Evolutionary conservation across 306 rosid species (phyloP), one percentile per base, ranked within the genome.

Genomic region (Biancaea sappan): DNA sequence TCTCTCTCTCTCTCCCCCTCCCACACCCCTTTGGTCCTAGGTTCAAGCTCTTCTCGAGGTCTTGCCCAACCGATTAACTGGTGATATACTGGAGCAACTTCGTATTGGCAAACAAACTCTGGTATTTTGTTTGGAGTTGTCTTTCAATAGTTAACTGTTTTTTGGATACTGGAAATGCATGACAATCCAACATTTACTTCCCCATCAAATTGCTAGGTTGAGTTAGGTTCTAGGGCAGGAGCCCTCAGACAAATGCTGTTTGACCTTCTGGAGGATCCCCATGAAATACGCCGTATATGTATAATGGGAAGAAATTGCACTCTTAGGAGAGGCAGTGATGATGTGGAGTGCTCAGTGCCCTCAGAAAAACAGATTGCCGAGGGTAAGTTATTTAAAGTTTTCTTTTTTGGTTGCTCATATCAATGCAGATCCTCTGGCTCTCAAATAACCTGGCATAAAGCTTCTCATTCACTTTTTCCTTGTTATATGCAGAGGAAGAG

Each of bases 101-200:
- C 98, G 99, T 29, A 90, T 78, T 59, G 90, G 99, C 93, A 95
- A 95, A 87, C 99, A 95, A 83, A 90, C 96, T 62, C 81, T 95
- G 98, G 99, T 94, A 90, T 35, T 58, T 31, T 78, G 44, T 63
- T 56, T 48, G 41, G 18, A 64, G 62, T 72, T 25, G 63, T 40
- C 71, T 74, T 32, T 54, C 4, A 46, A 28, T 62, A 59, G 44
- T 73, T 19, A 48, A 67, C 63, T 31, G 18, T 44, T 21, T 79
- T 65, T 72, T 43, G 56, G 44, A 65, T 53, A 46, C 9, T 47
- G 48, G 46, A 22, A 69, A 43, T 69, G 21, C 41, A 59, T 50
- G 34, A 19, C n/a, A 34, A 29, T 62, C 58, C 11, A 19, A 69
- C 63, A 63, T 58, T 68, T 76, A 11, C 69, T 48, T 71, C 51